These are phyloP conservation scores for Grigorovia jiainica DNA, from an alignment of 805 yeast species.

Conservation along the genomic window DNA sequence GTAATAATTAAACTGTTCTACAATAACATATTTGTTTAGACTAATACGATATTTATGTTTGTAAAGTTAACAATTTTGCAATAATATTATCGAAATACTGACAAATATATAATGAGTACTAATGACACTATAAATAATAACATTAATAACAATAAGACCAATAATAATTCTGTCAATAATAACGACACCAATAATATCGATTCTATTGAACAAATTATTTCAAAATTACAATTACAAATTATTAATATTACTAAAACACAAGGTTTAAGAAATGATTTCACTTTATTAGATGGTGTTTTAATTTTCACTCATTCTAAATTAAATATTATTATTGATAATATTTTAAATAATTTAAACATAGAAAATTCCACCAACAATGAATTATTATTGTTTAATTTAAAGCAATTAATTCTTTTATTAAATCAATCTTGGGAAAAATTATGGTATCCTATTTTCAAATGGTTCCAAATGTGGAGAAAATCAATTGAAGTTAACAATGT, in stretches of 20 bases:
- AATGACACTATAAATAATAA: not conserved
- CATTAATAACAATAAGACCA: not conserved
- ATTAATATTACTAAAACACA: constrained; percentile 18
- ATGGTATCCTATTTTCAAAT: constrained; percentile 55
- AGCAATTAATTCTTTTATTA: constrained; percentile 25
- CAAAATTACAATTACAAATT: constrained; percentile 16
- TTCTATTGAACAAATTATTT: constrained; percentile 12
- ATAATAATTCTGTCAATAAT: not conserved
- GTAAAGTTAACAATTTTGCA: not conserved
- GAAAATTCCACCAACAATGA: constrained; percentile 2
- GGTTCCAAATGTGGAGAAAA: constrained; percentile 35
- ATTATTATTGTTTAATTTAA: constrained; percentile 2
- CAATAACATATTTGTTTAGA: not conserved
- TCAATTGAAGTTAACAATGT: constrained; percentile 10
- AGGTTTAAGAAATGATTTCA: constrained; percentile 21
- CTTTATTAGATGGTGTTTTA: constrained; percentile 21
- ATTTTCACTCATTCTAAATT: constrained; percentile 24
- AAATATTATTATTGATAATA: constrained; percentile 8
- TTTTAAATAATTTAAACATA: not conserved
- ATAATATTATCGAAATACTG: not conserved
- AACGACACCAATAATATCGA: not conserved
- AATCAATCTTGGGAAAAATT: constrained; percentile 52
- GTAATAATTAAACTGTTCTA: too few species aligned
- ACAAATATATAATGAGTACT: not conserved
- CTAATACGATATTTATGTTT: not conserved